A percentile compares a stretch with the other conserved stretches of the same genome.
These are phyloP conservation scores for Ramularia endophylla DNA, from an alignment of 2,329 filamentous ascomycete species.

Conservation along the genomic window DNA sequence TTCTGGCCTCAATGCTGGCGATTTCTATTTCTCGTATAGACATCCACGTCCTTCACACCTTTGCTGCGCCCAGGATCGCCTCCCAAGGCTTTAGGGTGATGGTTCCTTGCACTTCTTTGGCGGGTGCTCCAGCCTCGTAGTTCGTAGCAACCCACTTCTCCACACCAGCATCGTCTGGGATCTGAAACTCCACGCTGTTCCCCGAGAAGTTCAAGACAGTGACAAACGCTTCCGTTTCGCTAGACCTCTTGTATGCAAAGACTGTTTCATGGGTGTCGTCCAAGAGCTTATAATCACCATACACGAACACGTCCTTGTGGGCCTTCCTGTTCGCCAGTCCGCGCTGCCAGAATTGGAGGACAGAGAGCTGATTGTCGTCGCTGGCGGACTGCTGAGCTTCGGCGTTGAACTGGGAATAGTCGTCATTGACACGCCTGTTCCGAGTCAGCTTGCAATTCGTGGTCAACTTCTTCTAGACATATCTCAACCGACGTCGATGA, in stretches of 20 bases:
- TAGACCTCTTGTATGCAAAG: conserved; percentile 43
- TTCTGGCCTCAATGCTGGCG: no score
- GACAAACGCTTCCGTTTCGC: conserved; percentile 27
- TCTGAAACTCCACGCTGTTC: conserved; percentile 27
- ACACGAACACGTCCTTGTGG: conserved; percentile 54
- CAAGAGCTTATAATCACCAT: conserved; percentile 52
- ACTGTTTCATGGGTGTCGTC: conserved; percentile 39
- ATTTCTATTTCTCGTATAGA: no score
- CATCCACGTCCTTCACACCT: not conserved
- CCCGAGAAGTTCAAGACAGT: conserved; percentile 33
- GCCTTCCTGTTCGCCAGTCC: conserved; percentile 51
- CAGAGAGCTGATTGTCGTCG: conserved; percentile 35
- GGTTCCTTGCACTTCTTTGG: conserved; percentile 20
- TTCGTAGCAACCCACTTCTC: conserved; percentile 33
- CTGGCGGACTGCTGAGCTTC: conserved; percentile 41
- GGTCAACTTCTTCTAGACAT: no score
- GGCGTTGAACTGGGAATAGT: conserved; percentile 52
- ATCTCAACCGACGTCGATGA: no score
- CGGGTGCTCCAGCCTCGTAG: conserved; percentile 26
- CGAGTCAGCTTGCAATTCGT: no score
- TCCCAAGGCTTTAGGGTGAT: conserved; percentile 31
- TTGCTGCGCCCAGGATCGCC: conserved; percentile 26
- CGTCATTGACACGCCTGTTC: conserved; percentile 43
- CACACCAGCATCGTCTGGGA: conserved; percentile 28
- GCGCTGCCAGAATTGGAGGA: conserved; percentile 57